phyloP scores from a whole-genome alignment of 352 stramenopile species.

The Ophiocytium majus region DNA sequence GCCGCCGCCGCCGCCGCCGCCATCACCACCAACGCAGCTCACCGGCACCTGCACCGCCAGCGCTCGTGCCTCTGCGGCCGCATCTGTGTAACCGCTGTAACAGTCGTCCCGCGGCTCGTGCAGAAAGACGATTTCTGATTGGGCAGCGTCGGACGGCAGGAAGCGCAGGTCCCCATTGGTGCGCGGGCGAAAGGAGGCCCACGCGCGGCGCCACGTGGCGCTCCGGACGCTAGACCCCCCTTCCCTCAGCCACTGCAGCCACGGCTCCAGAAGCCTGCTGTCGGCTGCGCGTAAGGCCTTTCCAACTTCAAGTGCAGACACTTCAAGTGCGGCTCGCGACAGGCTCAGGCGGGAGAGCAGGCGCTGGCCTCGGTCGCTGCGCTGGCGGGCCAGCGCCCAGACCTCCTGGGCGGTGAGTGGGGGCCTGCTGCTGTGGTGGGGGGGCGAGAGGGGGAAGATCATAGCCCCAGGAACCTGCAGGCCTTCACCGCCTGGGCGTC shows the following conservation, averaged over 20 bases:
- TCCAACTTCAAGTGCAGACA: not conserved
- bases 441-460: too few species aligned
- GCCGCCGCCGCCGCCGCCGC: too few species aligned
- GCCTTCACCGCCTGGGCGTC: too few species aligned
- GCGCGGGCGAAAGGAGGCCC: not conserved
- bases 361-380: not conserved
- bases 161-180: not conserved
- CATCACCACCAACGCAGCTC: too few species aligned
- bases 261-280: not conserved
- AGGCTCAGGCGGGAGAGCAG: not conserved
- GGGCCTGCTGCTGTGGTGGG: too few species aligned
- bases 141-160: not conserved
- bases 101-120: too few species aligned
- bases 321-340: not conserved
- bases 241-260: not conserved
- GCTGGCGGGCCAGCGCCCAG: not conserved
- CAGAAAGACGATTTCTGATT: not conserved
- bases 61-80: not conserved
- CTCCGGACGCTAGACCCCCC: not conserved
- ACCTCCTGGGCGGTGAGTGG: not conserved
- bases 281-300: not conserved
- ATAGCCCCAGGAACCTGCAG: too few species aligned
- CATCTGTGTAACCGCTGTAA: not conserved
- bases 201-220: not conserved
- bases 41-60: not conserved